Percentiles rank a stretch among this genome's conserved stretches.
Evolutionary conservation across 768 basidiomycete genomes (phyloP).

Genomic region (Agaricus blazei): DNA sequence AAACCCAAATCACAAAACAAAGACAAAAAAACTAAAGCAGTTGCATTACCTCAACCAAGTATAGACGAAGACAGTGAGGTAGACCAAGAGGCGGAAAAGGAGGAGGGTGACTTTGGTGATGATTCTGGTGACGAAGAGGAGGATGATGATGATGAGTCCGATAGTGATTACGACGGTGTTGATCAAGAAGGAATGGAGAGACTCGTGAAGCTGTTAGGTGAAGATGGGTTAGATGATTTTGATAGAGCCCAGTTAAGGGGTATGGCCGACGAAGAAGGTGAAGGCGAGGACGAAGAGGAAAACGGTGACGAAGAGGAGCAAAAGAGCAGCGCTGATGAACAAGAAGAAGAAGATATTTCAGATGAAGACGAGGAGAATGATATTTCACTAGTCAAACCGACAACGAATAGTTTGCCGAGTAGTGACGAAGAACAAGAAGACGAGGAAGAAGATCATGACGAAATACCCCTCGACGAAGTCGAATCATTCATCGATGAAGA

Average conservation of each 20-base stretch:
- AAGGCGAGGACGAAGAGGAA: slow-evolving; percentile 30
- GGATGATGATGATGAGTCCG: slow-evolving; percentile 16
- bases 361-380: slow-evolving; percentile 38
- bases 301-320: slow-evolving; percentile 12
- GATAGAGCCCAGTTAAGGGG: slow-evolving; percentile 51
- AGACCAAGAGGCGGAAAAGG: slow-evolving; percentile 8
- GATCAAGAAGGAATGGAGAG: slow-evolving; percentile 55
- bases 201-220: slow-evolving; percentile 53
- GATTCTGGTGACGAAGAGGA: slow-evolving; percentile 15
- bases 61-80: slow-evolving; percentile 13
- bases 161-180: slow-evolving; percentile 37
- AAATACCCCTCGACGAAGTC: slow-evolving; percentile 63
- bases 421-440: slow-evolving; percentile 25
- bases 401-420: slow-evolving; percentile 16
- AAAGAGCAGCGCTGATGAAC: slow-evolving; percentile 6
- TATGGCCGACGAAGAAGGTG: slow-evolving; percentile 24
- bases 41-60: neutral
- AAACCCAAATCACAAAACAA: neutral
- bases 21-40: neutral
- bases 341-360: slow-evolving; percentile 18
- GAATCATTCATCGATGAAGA: slow-evolving; percentile 72
- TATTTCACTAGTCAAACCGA: slow-evolving; percentile 28
- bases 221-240: slow-evolving; percentile 63
- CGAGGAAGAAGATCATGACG: slow-evolving; percentile 35
- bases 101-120: slow-evolving; percentile 14